Evolutionary conservation across 805 yeast genomes (phyloP), one percentile per base, ranked within the genome.

Genomic region (Saccharomycodes ludwigii): DNA sequence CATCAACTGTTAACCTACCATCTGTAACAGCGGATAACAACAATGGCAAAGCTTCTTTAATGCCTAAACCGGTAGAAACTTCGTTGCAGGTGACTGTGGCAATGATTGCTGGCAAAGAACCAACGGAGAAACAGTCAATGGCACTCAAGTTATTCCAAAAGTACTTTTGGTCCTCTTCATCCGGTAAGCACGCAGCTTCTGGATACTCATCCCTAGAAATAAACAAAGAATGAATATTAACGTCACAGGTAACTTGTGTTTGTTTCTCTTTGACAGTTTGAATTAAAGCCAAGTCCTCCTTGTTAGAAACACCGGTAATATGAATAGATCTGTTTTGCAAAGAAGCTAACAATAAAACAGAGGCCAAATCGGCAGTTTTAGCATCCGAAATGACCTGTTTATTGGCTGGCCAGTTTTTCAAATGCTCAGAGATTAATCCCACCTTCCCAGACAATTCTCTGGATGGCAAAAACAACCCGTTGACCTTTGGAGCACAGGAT

Each of bases 301-400:
- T 73, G 37, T 78, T 67, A 25, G 81, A 73, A 31, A 88, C 91
- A 43, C 81, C 85, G 34, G 94, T 82, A 46, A 88, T 76, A 58
- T 88, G 97, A 41, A 88, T 78, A 24, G 84, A 65, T 49, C 94
- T 72, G 59, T 64, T 70, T 65, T 82, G 85, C 52, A 88, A 68
- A 18, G 95, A 80, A 27, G 96, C 94, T 59, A 88, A 65, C 48
- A 88, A 68, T 53, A 88, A 63, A 27, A 86, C 78, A 3, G 95
- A 81, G n/a, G 97, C 97, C 49, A 88, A 66, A 48, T 84, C 88
- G 24, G 95, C 81, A 17, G 88, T 76, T 54, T 73, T 76, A 30
- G 97, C 95, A 58, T 88, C 96, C 25, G 95, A 84, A 41, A 86
- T 68, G 38, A 88, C 78, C 37, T 91, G 88, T 62, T 84, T 85